phyloP scores from a whole-genome alignment of 768 basidiomycete genomes.

The Psilocybe cubensis region DNA sequence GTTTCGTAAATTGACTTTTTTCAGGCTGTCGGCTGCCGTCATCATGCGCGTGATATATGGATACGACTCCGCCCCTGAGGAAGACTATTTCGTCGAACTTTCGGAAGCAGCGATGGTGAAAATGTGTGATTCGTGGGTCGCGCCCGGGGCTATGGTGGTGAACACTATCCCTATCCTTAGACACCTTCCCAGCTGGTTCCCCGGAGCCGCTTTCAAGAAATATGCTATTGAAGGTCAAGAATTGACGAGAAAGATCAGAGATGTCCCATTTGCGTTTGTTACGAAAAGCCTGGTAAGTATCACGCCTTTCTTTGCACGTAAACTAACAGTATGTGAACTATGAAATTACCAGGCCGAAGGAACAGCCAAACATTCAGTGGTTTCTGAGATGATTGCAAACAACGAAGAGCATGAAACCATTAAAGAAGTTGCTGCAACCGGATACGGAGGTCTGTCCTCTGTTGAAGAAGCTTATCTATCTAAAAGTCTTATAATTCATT shows the following conservation, averaged over 20 bases:
- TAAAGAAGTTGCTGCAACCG: constrained; percentile 16
- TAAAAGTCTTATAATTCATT: neutral
- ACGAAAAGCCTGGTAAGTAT: constrained; percentile 21
- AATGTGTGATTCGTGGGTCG: constrained; percentile 16
- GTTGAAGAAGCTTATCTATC: neutral
- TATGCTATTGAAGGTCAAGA: constrained; percentile 16
- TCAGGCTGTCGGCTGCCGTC: constrained; percentile 35
- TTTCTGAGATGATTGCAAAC: constrained; percentile 8
- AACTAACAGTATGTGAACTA: neutral
- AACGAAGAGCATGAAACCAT: constrained; percentile 6
- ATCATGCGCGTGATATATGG: constrained; percentile 41
- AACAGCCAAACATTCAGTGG: constrained; percentile 9
- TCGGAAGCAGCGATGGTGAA: constrained; percentile 20
- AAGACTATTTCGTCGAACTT: constrained; percentile 25
- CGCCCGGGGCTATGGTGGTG: constrained; percentile 25
- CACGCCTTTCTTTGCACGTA: neutral
- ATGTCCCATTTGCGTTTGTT: constrained; percentile 24
- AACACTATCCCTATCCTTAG: constrained; percentile 30
- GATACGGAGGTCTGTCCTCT: constrained; percentile 17
- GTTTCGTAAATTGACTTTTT: neutral
- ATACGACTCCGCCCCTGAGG: constrained; percentile 22
- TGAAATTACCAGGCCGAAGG: constrained; percentile 15
- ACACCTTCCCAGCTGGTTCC: constrained; percentile 33
- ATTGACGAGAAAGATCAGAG: constrained; percentile 18
- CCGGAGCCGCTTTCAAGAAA: constrained; percentile 30